Evolutionary conservation across 2,329 filamentous ascomycete species (phyloP).

Genomic region (Bipolaris victoriae): DNA sequence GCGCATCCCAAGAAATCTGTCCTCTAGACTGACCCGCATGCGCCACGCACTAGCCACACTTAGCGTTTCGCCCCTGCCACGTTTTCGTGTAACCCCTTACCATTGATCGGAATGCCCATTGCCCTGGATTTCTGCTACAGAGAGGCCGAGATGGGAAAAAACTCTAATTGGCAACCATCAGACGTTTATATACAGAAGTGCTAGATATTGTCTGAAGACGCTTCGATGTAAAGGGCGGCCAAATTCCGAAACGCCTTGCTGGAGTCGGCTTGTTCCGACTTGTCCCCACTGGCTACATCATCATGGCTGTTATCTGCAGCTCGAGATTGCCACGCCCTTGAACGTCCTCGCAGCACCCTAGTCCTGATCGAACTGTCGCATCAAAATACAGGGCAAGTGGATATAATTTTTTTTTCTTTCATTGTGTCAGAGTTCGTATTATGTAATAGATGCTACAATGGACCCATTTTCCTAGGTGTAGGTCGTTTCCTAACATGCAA

Average conservation of each 20-base stretch:
- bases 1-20: constrained; percentile 20
- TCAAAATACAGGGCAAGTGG: not conserved
- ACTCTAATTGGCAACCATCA: not conserved
- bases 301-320: not conserved
- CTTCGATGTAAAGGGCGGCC: constrained; percentile 3
- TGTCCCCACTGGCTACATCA: constrained; percentile 17
- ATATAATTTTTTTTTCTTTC: not conserved
- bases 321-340: constrained; percentile 5
- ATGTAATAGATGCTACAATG: constrained; percentile 11
- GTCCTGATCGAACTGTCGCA: not conserved
- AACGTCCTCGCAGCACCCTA: not conserved
- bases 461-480: constrained; percentile 3
- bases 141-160: not conserved
- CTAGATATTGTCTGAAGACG: not conserved
- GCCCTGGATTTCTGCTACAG: not conserved
- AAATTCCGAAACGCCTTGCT: constrained; percentile 3
- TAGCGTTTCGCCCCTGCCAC: constrained; percentile 11
- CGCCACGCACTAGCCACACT: constrained; percentile 17
- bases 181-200: not conserved
- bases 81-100: constrained; percentile 7
- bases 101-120: not conserved
- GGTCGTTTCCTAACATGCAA: constrained; percentile 13
- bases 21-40: constrained; percentile 18
- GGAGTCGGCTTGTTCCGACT: not conserved
- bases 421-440: constrained; percentile 5